These are phyloP conservation scores for Suillus cothurnatus DNA, from an alignment of 768 basidiomycete species.

Conservation along the genomic window DNA sequence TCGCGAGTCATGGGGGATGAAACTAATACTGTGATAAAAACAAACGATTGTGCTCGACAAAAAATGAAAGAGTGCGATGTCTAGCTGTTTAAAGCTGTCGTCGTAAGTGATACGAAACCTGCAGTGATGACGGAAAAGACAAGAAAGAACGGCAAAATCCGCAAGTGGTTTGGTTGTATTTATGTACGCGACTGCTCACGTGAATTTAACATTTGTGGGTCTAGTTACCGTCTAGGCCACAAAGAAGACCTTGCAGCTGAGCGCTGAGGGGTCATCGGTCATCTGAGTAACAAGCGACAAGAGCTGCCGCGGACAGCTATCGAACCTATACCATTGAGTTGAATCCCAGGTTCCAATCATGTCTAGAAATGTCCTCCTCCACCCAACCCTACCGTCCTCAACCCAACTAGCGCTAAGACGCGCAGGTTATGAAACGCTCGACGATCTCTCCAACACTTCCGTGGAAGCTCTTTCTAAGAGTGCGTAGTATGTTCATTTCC, in stretches of 20 bases:
- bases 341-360: constrained; percentile 24
- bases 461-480: constrained; percentile 55
- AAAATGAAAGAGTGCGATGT: neutral
- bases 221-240: too few species aligned
- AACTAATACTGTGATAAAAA: constrained; percentile 17
- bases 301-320: neutral
- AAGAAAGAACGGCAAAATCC: constrained; percentile 31
- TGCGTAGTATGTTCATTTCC: constrained; percentile 21
- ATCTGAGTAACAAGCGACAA: neutral
- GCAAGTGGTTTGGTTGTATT: constrained; percentile 16
- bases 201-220: constrained; percentile 3
- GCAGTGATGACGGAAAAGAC: constrained; percentile 25
- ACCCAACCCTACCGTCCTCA: constrained; percentile 45
- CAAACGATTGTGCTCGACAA: constrained; percentile 8
- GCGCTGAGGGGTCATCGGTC: neutral
- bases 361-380: constrained; percentile 48
- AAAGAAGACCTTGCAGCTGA: neutral
- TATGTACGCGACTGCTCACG: constrained; percentile 27
- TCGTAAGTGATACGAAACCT: constrained; percentile 18
- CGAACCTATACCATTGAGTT: neutral
- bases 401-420: constrained; percentile 48
- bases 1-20: constrained; percentile 31
- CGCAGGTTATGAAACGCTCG: constrained; percentile 59
- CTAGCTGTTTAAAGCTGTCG: neutral
- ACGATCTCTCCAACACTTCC: constrained; percentile 49